Base-by-base conservation (phyloP, 2,329 filamentous ascomycete genomes). In the Ramularia collo-cygni region DNA sequence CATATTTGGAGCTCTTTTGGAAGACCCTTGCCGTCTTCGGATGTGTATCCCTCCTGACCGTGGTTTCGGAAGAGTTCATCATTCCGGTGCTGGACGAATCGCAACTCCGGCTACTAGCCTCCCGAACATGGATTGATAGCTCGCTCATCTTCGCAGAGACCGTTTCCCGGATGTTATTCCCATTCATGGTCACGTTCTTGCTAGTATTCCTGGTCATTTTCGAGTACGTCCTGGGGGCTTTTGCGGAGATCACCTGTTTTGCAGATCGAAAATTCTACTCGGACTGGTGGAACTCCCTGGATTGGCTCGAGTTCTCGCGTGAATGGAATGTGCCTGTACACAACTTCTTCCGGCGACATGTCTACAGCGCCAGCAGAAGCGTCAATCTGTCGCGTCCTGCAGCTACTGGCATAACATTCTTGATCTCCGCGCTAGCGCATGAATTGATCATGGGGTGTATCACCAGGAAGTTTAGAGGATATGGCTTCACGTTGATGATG, bases 281-380 rank as follows among this genome's bases (percentile, higher is more conserved):
- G 28, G 78, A 81, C 62, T 81, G 77, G 77, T 81, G 77, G 77
- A 81, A 81, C 52, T 74, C 69, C 53, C 85, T 81, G 51, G 85
- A 90, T 70, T 92, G 87, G 88, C 83, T 96, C 61, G 89, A 95
- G 65, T 98, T 96, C 66, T 89, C 82, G 8, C 79, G 88, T 50
- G 85, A 95, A 68, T 96, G 92, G 90, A 96, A 96, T 61, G 79
- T 94, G n/a, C 90, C 90, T 31, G 90, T 95, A 5, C 92, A 96
- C 67, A 84, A 89, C 59, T 98, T 95, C 68, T 83, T 96, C 55
- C 81, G 89, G 6, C 77, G 92, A 16, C 92, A 98, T 64, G 90
- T 98, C 49, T 98, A 96, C 66, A 83, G 79, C 42, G 88, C 88
- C 2, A 84, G 82, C 9, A 74, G 85, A 8, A 78, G 81, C 9